A percentile compares a stretch with the other conserved stretches of the same genome.
These are phyloP conservation scores for Neonectria faginata DNA, from an alignment of 2,329 filamentous ascomycete species.

Conservation along the genomic window DNA sequence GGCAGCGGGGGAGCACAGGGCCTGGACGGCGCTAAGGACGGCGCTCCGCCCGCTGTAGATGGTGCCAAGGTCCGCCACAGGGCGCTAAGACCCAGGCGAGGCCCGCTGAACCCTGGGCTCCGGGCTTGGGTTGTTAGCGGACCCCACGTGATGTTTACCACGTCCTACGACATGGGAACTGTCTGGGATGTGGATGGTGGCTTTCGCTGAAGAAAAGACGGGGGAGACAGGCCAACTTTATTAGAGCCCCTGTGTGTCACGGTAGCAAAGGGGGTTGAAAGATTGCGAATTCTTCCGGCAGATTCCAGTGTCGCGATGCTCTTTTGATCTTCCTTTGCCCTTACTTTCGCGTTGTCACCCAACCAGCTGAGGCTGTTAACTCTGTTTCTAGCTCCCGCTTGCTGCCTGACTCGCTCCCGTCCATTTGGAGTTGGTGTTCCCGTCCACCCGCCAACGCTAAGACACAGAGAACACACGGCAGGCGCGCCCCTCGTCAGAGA, in stretches of 20 bases:
- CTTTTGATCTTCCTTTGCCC: background rate
- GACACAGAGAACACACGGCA: conserved; percentile 17
- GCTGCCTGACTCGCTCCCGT: conserved; percentile 25
- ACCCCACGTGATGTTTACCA: conserved; percentile 23
- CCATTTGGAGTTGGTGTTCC: conserved; percentile 23
- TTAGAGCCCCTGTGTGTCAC: background rate
- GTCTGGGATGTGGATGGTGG: conserved; percentile 17
- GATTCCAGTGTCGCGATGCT: background rate
- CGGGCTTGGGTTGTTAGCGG: conserved; percentile 5
- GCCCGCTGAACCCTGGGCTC: conserved; percentile 8
- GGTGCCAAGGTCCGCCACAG: conserved; percentile 1
- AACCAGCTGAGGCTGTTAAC: background rate
- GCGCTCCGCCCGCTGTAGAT: conserved; percentile 15
- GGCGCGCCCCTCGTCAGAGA: conserved; percentile 22
- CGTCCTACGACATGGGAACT: conserved; percentile 8
- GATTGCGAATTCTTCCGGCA: conserved; percentile 6
- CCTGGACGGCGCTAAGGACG: conserved; percentile 10
- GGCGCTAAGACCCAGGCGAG: conserved; percentile 2
- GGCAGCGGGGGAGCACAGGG: conserved; percentile 11
- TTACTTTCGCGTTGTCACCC: background rate
- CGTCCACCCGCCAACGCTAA: conserved; percentile 47
- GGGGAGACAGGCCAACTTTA: conserved; percentile 6
- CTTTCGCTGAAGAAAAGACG: conserved; percentile 15
- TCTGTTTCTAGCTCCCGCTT: conserved; percentile 7
- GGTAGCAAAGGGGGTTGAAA: conserved; percentile 6